These are phyloP conservation scores for Trichopus zeylanicus DNA, from an alignment of 116 monocot genomes.

Conservation along the genomic window DNA sequence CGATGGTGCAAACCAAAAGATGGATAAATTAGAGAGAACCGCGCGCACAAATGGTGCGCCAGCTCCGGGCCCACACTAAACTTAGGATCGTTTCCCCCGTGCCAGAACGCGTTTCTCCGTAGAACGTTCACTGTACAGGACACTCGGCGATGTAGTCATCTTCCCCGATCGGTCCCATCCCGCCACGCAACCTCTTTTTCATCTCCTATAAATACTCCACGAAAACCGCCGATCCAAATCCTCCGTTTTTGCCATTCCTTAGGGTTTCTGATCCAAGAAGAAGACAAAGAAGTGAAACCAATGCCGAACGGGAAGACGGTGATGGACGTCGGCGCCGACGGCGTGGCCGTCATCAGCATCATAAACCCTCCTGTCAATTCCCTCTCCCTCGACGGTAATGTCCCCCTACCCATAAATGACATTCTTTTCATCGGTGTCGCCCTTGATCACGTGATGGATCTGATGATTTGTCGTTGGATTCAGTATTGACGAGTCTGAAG, in stretches of 20 bases:
- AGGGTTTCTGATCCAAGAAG: neutral
- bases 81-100: neutral
- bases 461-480: neutral
- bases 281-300: slow-evolving; percentile 7
- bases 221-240: neutral
- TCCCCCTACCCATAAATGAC: neutral
- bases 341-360: slow-evolving; percentile 83
- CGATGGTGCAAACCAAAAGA: too few relatives aligned
- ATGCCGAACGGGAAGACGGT: slow-evolving; percentile 67
- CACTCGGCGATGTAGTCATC: neutral
- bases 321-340: slow-evolving; percentile 80
- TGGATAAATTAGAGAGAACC: too few relatives aligned
- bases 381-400: slow-evolving; percentile 75
- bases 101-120: neutral
- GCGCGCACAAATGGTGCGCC: too few relatives aligned
- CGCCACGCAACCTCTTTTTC: neutral
- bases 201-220: neutral
- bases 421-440: neutral
- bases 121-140: too few relatives aligned
- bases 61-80: neutral
- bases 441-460: too few relatives aligned
- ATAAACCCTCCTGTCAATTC: slow-evolving; percentile 88
- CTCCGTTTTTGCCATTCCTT: neutral
- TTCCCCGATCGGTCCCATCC: neutral
- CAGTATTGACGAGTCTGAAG: slow-evolving; percentile 72